Base-by-base conservation (phyloP, 2,329 filamentous ascomycete genomes). In the Pestalotiopsis sp. region DNA sequence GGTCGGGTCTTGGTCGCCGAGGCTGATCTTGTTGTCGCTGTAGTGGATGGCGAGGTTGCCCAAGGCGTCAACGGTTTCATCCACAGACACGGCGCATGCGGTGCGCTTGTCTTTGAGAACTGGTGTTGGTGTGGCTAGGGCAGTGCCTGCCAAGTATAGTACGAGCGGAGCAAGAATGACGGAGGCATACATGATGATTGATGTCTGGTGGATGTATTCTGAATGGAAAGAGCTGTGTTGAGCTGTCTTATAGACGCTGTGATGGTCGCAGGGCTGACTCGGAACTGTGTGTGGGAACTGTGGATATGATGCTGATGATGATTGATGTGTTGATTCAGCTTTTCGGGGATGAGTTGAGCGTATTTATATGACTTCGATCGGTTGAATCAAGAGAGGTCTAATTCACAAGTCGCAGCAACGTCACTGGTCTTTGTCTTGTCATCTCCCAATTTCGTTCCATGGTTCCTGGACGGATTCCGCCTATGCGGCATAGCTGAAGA, bases 21-120 rank as follows among this genome's bases (percentile, higher is more conserved):
- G 27, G 57, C 57, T 59, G 57, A 59, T 59, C 57, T 59, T 59
- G 57, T 59, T 59, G 27, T 59, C 57, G 25, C 57, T 59, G 27
- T 27, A 59, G 57, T 59, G 57, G 57, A 59, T 23, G 23, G 57
- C 27, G 25, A 59, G 57, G 25, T 59, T 59, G 23, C 57, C 57
- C 57, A 36, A 6, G 20, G 57, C 23, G 57, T 25, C 12, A 5
- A 59, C 27, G 7, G 57, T 59, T 6, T 12, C 17, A 14, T 59
- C 57, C 25, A 59, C 57, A 13, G 57, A 14, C 17, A 59, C 57
- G 25, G 11, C 57, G 12, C 57, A 59, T 36, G 57, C 17, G 25
- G 23, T 59, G 57, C 57, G 57, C 4, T 36, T 59, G 27, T 59
- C 17, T 1, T 12, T 12, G 57, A 36, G 2, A 23, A 17, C 11